phyloP scores from a whole-genome alignment of 2,329 filamentous ascomycete species.

The Harringtonia lauricola region DNA sequence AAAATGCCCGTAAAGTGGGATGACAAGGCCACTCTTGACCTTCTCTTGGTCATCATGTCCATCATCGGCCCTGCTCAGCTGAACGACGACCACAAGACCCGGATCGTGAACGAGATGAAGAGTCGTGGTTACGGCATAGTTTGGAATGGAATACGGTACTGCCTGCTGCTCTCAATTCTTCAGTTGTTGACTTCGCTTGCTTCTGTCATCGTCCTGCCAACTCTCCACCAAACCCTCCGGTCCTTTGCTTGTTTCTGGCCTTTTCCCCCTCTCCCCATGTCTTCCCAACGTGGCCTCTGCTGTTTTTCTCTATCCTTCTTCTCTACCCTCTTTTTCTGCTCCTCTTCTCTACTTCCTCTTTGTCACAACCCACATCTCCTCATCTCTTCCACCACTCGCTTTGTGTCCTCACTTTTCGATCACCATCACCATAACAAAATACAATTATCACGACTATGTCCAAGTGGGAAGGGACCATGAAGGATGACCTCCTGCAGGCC shows the following conservation, averaged over 20 bases:
- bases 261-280: not conserved
- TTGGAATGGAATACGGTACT: conserved; percentile 26
- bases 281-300: not conserved
- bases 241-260: not conserved
- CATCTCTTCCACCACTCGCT: not conserved
- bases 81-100: conserved; percentile 14
- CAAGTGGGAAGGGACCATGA: conserved; percentile 9
- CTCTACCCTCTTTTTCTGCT: not conserved
- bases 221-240: too few relatives aligned
- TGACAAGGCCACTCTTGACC: conserved; percentile 14
- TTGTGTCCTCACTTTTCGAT: too few relatives aligned
- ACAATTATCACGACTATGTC: conserved; percentile 5
- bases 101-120: conserved; percentile 14
- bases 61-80: conserved; percentile 10
- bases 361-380: not conserved
- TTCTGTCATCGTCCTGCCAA: conserved; percentile 2
- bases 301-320: conserved; percentile 2
- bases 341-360: not conserved
- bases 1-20: conserved; percentile 20
- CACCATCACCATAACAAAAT: not conserved
- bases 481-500: conserved; percentile 11
- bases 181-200: not conserved
- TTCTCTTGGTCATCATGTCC: conserved; percentile 17
- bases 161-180: not conserved
- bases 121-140: conserved; percentile 15